A percentile compares a stretch with the other conserved stretches of the same genome.
Evolutionary conservation across 163 green algal species (phyloP).

Genomic region (Scenedesmus sp.): DNA sequence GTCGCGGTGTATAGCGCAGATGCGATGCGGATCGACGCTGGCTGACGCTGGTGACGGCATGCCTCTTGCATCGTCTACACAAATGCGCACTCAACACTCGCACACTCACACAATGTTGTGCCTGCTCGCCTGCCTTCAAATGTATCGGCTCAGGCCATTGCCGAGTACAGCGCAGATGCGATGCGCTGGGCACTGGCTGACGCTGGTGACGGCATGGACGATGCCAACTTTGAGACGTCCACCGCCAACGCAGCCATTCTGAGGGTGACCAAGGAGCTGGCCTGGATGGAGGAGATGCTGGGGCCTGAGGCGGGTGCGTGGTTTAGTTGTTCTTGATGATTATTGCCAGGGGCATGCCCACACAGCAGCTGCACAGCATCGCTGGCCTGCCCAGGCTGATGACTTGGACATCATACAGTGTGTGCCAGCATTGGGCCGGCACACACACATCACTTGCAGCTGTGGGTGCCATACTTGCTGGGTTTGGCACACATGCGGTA

Average conservation of each 20-base stretch:
- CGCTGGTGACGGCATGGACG: conserved; percentile 96
- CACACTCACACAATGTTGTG: background rate
- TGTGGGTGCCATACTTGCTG: conserved; percentile 58
- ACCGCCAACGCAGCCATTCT: conserved; percentile 96
- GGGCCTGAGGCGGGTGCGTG: conserved; percentile 44
- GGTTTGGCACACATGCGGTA: conserved; percentile 90
- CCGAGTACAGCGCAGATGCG: conserved; percentile 88
- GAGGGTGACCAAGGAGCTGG: conserved; percentile 93
- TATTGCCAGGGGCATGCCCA: background rate
- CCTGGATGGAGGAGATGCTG: conserved; percentile 92
- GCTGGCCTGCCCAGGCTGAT: too few relatives aligned
- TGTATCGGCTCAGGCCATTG: conserved; percentile 79
- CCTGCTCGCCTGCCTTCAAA: conserved; percentile 27
- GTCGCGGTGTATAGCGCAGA: conserved; percentile 87
- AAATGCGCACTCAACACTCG: background rate
- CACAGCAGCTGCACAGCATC: too few relatives aligned
- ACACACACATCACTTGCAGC: too few relatives aligned
- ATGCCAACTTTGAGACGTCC: conserved; percentile 98
- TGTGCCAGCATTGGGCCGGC: too few relatives aligned
- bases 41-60: conserved; percentile 72
- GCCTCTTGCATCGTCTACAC: background rate
- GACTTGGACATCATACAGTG: too few relatives aligned
- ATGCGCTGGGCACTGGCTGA: conserved; percentile 95
- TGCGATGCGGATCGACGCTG: conserved; percentile 88
- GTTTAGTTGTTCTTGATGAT: background rate